Percentiles rank a stretch among this genome's conserved stretches.
Evolutionary conservation across 2,329 filamentous ascomycete genomes (phyloP).

Genomic region (Colletotrichum ledebouriae): DNA sequence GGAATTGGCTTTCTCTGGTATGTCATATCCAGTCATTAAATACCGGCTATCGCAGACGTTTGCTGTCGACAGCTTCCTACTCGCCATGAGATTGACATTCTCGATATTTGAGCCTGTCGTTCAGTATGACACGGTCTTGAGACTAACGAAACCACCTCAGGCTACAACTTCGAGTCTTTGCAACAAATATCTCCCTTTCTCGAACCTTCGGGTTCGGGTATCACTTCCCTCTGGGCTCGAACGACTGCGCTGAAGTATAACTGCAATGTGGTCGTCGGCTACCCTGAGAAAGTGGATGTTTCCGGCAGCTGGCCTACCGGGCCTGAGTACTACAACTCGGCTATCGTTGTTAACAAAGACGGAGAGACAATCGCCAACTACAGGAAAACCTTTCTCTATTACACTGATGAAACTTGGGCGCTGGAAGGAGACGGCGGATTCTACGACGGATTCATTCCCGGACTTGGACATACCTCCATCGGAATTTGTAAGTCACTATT

Average conservation of each 20-base stretch:
- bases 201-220: constrained; percentile 75
- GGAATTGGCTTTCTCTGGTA: constrained; percentile 76
- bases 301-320: constrained; percentile 62
- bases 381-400: constrained; percentile 69
- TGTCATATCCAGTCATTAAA: too few relatives aligned
- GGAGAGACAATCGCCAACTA: constrained; percentile 74
- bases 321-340: constrained; percentile 68
- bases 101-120: too few relatives aligned
- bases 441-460: constrained; percentile 55
- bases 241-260: constrained; percentile 74
- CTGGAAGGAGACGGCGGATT: constrained; percentile 64
- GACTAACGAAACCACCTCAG: constrained; percentile 51
- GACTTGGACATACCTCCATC: constrained; percentile 62
- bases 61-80: too few relatives aligned
- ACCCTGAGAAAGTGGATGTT: constrained; percentile 76
- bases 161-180: constrained; percentile 83
- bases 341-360: constrained; percentile 67
- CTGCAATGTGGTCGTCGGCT: constrained; percentile 79
- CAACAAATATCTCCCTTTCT: constrained; percentile 77
- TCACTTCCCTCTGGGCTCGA: constrained; percentile 79
- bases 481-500: constrained; percentile 61
- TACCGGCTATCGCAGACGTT: too few relatives aligned
- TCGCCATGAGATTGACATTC: too few relatives aligned
- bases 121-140: too few relatives aligned
- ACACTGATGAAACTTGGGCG: constrained; percentile 71